Percentiles rank a stretch among this genome's conserved stretches.
These are phyloP conservation scores for Stemphylium lycopersici DNA, from an alignment of 2,329 filamentous ascomycete species.

Conservation along the genomic window DNA sequence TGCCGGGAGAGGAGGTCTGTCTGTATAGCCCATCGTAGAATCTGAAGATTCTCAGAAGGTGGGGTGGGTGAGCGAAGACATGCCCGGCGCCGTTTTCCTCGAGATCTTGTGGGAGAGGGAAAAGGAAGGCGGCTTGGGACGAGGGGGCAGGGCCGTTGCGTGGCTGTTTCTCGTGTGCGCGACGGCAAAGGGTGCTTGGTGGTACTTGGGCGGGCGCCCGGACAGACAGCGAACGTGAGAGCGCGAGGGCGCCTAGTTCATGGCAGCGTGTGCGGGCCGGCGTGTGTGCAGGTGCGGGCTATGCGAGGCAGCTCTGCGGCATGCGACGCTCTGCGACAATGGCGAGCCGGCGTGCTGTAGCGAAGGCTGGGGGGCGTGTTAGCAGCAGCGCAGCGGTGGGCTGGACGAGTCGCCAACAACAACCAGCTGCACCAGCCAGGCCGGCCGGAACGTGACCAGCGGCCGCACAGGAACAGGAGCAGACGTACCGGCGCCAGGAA, in stretches of 20 bases:
- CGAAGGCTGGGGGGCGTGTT: constrained; percentile 18
- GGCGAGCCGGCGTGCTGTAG: constrained; percentile 18
- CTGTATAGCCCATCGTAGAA: constrained; percentile 52
- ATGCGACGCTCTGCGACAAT: constrained; percentile 21
- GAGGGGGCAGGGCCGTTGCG: constrained; percentile 20
- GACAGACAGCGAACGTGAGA: constrained; percentile 12
- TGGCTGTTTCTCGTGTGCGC: constrained; percentile 37
- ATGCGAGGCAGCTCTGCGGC: constrained; percentile 13
- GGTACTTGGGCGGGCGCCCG: constrained; percentile 6
- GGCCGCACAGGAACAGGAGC: neutral
- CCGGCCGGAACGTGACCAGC: neutral
- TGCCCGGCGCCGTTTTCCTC: constrained; percentile 31
- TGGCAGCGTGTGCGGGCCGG: neutral
- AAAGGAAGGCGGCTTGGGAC: constrained; percentile 4
- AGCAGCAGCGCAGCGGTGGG: constrained; percentile 8
- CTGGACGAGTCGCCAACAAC: neutral
- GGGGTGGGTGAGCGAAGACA: constrained; percentile 36
- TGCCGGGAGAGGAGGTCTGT: constrained; percentile 71
- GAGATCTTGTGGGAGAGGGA: constrained; percentile 9
- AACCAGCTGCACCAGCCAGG: constrained; percentile 2
- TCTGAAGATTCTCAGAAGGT: constrained; percentile 38
- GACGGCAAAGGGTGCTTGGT: constrained; percentile 18
- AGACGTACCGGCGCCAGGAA: constrained; percentile 21
- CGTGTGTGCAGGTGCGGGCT: neutral
- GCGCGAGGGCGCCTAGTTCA: neutral